Evolutionary conservation across 1,284 basidiomycete genomes (phyloP).

Genomic region (Tilletia indica): DNA sequence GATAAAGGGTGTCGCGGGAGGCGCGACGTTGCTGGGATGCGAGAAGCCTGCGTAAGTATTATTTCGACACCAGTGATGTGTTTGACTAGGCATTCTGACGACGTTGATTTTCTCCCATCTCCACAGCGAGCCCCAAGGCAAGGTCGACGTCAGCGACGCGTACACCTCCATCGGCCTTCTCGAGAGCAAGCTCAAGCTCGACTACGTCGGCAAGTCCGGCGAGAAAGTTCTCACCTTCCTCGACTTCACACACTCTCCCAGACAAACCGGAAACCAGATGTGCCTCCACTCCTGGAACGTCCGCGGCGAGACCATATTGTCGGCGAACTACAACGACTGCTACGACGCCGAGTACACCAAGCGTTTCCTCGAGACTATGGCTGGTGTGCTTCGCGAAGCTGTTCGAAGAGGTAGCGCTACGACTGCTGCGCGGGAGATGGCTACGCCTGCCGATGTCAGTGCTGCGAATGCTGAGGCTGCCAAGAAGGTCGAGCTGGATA

Average conservation of each 20-base stretch:
- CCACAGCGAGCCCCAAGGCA: neutral
- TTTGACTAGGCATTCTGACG: neutral
- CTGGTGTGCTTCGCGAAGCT: neutral
- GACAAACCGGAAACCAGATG: constrained; percentile 10
- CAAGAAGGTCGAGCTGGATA: neutral
- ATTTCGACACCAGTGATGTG: neutral
- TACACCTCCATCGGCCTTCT: constrained; percentile 19
- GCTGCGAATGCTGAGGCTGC: constrained; percentile 5
- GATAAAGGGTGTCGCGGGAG: neutral
- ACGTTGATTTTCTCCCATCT: neutral
- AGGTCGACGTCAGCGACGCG: constrained; percentile 8
- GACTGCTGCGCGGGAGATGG: constrained; percentile 2
- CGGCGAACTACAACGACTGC: constrained; percentile 17
- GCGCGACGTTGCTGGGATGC: constrained; percentile 14
- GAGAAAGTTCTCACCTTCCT: neutral
- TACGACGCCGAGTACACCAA: constrained; percentile 11
- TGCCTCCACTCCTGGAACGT: constrained; percentile 15
- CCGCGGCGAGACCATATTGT: constrained; percentile 2
- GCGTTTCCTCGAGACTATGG: neutral
- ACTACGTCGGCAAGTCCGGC: constrained; percentile 6
- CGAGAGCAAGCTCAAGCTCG: constrained; percentile 7
- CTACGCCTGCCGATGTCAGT: neutral
- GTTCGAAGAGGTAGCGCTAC: neutral
- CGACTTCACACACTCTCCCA: constrained; percentile 11
- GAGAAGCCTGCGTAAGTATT: constrained; percentile 9